Evolutionary conservation across 2,329 filamentous ascomycete genomes (phyloP), one percentile per base, ranked within the genome.

Genomic region (Acarospora socialis): DNA sequence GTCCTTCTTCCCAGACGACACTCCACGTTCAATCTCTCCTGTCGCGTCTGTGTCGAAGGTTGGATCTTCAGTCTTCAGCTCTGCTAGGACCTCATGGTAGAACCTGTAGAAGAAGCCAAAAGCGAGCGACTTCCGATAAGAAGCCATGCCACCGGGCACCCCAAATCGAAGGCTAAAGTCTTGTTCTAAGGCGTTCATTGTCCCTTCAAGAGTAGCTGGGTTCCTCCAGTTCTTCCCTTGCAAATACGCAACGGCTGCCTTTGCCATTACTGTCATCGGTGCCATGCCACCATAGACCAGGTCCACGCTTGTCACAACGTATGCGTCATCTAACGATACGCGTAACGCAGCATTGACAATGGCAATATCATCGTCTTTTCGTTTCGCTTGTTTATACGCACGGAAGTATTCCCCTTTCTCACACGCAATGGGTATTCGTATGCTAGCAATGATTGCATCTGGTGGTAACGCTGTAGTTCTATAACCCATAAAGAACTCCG

Each of bases 291-390:
- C 90, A 45, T 93, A 95, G 3, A 92, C 81, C 14, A 98, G 64
- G 45, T 79, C 82, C 37, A 73, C 76, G 41, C 77, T 75, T 38
- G 75, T 66, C 4, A 95, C 81, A 2, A 72, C 52, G 24, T 87
- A 71, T 1, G 67, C 64, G 2, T 79, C 68, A 22, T 76, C 69
- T 3, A 95, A 57, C 4, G 69, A 71, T 4, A 95, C 66, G 21
- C 82, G 72, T 35, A 95, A 56, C 1, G 87, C 84, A 17, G 80
- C 75, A 29, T 92, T 95, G 15, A 95, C 90, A 46, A 98, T 95
- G 2, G 90, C 90, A 50, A 98, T 95, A 50, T 98, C 90, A 47
- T 98, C 90, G 46, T 98, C 90, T 51, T 95, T 95, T 43, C 90
- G 66, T 63, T 98, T 98, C 1, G 90, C 75, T 53, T 95, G 87